phyloP scores from a whole-genome alignment of 257 asterid genomes.

The Ocimum tenuiflorum region DNA sequence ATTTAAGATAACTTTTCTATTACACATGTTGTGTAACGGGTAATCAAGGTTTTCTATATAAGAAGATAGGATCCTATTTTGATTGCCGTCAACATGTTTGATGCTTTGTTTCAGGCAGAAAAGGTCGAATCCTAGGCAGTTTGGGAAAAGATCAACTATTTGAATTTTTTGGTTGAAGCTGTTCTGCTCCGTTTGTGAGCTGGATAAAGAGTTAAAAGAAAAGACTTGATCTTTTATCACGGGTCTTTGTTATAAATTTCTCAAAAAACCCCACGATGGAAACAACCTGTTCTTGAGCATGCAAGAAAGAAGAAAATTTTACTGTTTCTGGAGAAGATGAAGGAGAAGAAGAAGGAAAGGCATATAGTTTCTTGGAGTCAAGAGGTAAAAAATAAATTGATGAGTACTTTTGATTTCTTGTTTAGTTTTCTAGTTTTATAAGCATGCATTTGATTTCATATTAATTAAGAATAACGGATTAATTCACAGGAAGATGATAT shows the following conservation, averaged over 20 bases:
- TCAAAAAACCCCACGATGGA: conserved; percentile 26
- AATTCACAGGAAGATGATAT: conserved; percentile 85
- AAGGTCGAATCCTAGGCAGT: conserved; percentile 64
- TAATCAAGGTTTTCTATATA: conserved; percentile 9
- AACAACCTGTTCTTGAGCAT: conserved; percentile 46
- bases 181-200: conserved; percentile 38
- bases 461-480: conserved; percentile 10
- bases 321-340: conserved; percentile 21
- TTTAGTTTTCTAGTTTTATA: neutral
- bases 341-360: conserved; percentile 66
- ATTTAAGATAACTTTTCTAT: conserved; percentile 20
- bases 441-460: conserved; percentile 8
- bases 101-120: conserved; percentile 29
- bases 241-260: conserved; percentile 34
- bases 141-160: conserved; percentile 37
- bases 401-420: too few species aligned
- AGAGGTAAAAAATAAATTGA: conserved; percentile 86
- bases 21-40: conserved; percentile 4
- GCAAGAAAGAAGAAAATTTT: conserved; percentile 45
- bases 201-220: conserved; percentile 33
- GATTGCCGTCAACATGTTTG: conserved; percentile 26
- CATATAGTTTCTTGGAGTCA: conserved; percentile 94
- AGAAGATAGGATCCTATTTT: conserved; percentile 18
- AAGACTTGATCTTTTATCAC: conserved; percentile 29
- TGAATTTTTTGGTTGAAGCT: conserved; percentile 21